These are phyloP conservation scores for Trametes sanguinea DNA, from an alignment of 768 basidiomycete genomes.

Conservation along the genomic window DNA sequence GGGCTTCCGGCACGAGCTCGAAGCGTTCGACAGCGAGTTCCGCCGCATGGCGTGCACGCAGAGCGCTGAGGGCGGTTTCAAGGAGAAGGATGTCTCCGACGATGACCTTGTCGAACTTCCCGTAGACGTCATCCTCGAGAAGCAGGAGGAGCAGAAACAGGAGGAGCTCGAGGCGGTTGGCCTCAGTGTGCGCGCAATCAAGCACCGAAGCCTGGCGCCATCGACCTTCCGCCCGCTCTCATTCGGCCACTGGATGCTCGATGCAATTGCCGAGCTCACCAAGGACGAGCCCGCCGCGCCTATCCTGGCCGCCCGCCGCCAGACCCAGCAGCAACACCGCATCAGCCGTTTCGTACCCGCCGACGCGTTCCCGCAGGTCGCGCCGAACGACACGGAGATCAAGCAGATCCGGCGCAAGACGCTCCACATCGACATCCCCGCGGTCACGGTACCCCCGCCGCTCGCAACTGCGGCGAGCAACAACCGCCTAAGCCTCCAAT, in stretches of 20 bases:
- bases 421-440: conserved; percentile 41
- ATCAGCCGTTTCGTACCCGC: conserved; percentile 42
- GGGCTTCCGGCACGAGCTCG: conserved; percentile 83
- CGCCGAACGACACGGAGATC: conserved; percentile 9
- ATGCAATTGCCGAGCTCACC: conserved; percentile 70
- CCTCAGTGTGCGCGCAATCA: conserved; percentile 32
- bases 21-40: conserved; percentile 67
- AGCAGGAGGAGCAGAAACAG: conserved; percentile 43
- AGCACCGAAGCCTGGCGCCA: conserved; percentile 46
- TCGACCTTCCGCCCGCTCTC: conserved; percentile 55
- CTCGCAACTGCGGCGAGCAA: conserved; percentile 39
- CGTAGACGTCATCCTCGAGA: conserved; percentile 51
- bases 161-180: conserved; percentile 31
- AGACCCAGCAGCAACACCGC: conserved; percentile 24
- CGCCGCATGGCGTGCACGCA: conserved; percentile 64
- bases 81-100: conserved; percentile 34
- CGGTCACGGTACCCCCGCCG: conserved; percentile 34
- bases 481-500: conserved; percentile 61
- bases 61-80: conserved; percentile 52
- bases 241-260: conserved; percentile 84
- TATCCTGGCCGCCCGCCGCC: conserved; percentile 29
- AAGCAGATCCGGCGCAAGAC: conserved; percentile 40
- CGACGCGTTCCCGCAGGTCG: conserved; percentile 31
- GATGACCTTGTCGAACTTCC: conserved; percentile 34
- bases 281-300: conserved; percentile 31